Percentiles rank a stretch among this genome's conserved stretches.
Evolutionary conservation across 306 rosid species (phyloP).

Genomic region (Cotoneaster glaucophyllus): DNA sequence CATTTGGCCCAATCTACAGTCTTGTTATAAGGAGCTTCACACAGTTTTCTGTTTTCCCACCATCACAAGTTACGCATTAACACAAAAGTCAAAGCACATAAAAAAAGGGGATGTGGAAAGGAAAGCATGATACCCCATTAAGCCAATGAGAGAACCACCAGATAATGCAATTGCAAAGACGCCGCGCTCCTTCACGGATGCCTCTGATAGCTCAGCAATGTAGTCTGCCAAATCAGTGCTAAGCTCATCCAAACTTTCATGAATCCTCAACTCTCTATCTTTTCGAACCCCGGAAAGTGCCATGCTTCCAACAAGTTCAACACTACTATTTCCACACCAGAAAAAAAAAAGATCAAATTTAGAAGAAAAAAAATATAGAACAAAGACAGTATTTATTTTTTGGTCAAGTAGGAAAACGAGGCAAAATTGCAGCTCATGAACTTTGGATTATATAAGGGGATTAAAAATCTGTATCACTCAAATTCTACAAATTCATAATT

Average conservation of each 20-base stretch:
- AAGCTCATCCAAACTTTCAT: slow-evolving; percentile 88
- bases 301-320: slow-evolving; percentile 39
- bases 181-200: slow-evolving; percentile 86
- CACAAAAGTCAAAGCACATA: slow-evolving; percentile 33
- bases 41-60: slow-evolving; percentile 68
- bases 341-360: not conserved
- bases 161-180: slow-evolving; percentile 81
- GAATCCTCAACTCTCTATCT: slow-evolving; percentile 60
- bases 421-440: slow-evolving; percentile 18
- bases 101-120: slow-evolving; percentile 31
- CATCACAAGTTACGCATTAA: slow-evolving; percentile 30
- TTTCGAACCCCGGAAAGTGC: slow-evolving; percentile 46
- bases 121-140: slow-evolving; percentile 84
- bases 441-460: slow-evolving; percentile 16
- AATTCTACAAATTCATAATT: slow-evolving; percentile 11
- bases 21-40: slow-evolving; percentile 87
- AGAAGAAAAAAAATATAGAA: not conserved
- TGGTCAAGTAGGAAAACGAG: not conserved
- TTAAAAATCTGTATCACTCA: slow-evolving; percentile 14
- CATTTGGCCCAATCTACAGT: slow-evolving; percentile 96
- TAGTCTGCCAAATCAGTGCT: slow-evolving; percentile 80
- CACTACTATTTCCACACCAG: slow-evolving; percentile 10
- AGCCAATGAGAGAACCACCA: slow-evolving; percentile 98
- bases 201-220: slow-evolving; percentile 80
- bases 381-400: not conserved